These are phyloP conservation scores for Pezicula carpinea DNA, from an alignment of 2,329 filamentous ascomycete genomes.

Conservation along the genomic window DNA sequence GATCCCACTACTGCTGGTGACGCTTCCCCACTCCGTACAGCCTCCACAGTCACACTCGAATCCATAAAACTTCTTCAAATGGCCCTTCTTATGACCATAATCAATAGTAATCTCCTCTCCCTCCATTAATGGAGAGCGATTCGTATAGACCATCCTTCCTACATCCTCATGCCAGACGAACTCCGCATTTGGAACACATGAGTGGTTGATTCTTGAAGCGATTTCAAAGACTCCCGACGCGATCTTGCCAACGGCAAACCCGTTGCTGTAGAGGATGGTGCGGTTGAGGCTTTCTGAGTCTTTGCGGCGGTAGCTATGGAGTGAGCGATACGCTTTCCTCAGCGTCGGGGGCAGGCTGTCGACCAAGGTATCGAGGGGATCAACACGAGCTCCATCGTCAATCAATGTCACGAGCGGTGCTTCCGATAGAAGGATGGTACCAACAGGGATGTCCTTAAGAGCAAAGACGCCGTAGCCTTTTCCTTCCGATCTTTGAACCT, in stretches of 20 bases:
- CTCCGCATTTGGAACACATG: constrained; percentile 18
- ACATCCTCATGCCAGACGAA: constrained; percentile 16
- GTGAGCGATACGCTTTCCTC: constrained; percentile 10
- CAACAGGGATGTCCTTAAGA: constrained; percentile 11
- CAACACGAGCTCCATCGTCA: constrained; percentile 12
- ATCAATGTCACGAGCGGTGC: constrained; percentile 16
- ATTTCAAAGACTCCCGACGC: constrained; percentile 20
- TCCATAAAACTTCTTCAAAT: constrained; percentile 19
- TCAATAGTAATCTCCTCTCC: constrained; percentile 14
- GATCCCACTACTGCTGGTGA: no score
- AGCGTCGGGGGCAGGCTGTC: constrained; percentile 10
- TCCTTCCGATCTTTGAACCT: constrained; percentile 11
- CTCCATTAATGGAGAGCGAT: not conserved
- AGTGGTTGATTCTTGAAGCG: constrained; percentile 14
- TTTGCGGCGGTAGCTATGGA: constrained; percentile 10
- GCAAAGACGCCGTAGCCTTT: constrained; percentile 22
- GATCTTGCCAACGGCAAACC: constrained; percentile 13
- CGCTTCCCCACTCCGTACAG: constrained; percentile 8
- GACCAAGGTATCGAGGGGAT: constrained; percentile 13
- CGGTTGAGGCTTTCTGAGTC: constrained; percentile 11
- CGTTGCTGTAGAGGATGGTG: constrained; percentile 21
- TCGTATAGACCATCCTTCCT: not conserved
- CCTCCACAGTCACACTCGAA: constrained; percentile 23
- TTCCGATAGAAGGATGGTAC: constrained; percentile 18
- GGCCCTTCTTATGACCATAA: constrained; percentile 19